Base-by-base conservation (phyloP, 2,329 filamentous ascomycete genomes). In the Sclerotinia sclerotiorum region DNA sequence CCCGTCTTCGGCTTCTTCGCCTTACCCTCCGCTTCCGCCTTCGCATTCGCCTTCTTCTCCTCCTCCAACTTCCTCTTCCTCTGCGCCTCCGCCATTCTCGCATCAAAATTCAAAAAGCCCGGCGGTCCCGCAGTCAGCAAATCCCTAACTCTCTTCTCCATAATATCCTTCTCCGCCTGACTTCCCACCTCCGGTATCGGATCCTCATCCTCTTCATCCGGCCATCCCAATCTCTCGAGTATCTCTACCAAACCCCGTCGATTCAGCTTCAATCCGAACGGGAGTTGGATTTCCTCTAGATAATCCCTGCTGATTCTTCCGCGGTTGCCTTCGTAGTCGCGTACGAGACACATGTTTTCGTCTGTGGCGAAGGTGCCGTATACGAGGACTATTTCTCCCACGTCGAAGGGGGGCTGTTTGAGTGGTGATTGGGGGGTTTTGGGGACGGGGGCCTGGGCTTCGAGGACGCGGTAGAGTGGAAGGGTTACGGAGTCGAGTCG, bases 201-300 rank as follows among this genome's bases (percentile, higher is more conserved):
- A 5, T 27, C 35, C 6, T 19, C 58, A 29, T 62, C 56, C 8
- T 52, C 65, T n/a, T 52, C 46, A 63, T 67, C 65, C n/a, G 56
- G 32, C 46, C 32, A 39, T 2, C 19, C 19, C 24, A 67, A 46
- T 19, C 57, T 48, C 19, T 42, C 46, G 21, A 67, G 51, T 3
- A 67, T 7, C 48, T 44, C 44, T 35, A 51, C 19, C 3, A 68
- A 39, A 5, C 27, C 21, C 7, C 49, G 27, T n/a, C 52, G 39
- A 55, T 68, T 44, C 21, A 68, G 35, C n/a, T 39, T 68, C 29
- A 68, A 39, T 10, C 66, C 66, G 46, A 63, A 68, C 8, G 66
- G 5, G 11, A 29, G n/a, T 17, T 24, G 7, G 17, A 68, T 44
- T 15, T n/a, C 35, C 8, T 39, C 29, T 3, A 68, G 54, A 56